phyloP scores from a whole-genome alignment of 1,284 basidiomycete genomes.

The Sanguinoderma infundibulare region DNA sequence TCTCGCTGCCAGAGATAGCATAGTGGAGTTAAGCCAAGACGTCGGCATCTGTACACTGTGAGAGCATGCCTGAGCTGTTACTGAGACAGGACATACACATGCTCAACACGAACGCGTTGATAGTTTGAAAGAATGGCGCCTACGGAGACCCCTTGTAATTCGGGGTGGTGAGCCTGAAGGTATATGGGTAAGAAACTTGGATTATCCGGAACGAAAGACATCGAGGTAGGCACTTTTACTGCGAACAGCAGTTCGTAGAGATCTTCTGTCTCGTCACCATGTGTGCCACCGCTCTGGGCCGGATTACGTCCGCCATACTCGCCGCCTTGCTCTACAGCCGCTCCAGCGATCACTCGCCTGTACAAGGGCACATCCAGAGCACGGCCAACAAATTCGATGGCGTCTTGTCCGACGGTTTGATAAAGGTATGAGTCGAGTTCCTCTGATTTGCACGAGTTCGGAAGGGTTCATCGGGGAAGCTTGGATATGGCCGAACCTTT shows the following conservation, averaged over 20 bases:
- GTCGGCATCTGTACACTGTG: conserved; percentile 61
- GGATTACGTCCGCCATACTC: conserved; percentile 81
- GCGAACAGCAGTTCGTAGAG: conserved; percentile 76
- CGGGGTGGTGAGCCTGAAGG: conserved; percentile 74
- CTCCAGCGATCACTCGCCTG: conserved; percentile 80
- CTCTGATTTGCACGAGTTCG: conserved; percentile 56
- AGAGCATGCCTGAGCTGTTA: not conserved
- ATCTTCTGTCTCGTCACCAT: conserved; percentile 97
- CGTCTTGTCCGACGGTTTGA: conserved; percentile 97
- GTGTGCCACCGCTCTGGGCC: conserved; percentile 51
- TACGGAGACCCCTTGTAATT: conserved; percentile 88
- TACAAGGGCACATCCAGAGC: conserved; percentile 90
- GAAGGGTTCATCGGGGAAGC: conserved; percentile 15
- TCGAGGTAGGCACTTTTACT: conserved; percentile 68
- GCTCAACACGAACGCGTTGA: conserved; percentile 95
- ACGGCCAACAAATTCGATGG: conserved; percentile 85
- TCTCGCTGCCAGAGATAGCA: conserved; percentile 95
- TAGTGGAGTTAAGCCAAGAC: conserved; percentile 83
- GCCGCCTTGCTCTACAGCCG: conserved; percentile 78
- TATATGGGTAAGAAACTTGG: not conserved
- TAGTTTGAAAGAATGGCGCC: conserved; percentile 99
- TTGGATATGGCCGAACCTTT: conserved; percentile 63
- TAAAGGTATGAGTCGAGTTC: conserved; percentile 99
- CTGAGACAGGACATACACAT: conserved; percentile 68
- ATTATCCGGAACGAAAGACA: not conserved